Conservation (phyloP, 2,329 filamentous ascomycete genomes). For the Phoma herbarum region DNA sequence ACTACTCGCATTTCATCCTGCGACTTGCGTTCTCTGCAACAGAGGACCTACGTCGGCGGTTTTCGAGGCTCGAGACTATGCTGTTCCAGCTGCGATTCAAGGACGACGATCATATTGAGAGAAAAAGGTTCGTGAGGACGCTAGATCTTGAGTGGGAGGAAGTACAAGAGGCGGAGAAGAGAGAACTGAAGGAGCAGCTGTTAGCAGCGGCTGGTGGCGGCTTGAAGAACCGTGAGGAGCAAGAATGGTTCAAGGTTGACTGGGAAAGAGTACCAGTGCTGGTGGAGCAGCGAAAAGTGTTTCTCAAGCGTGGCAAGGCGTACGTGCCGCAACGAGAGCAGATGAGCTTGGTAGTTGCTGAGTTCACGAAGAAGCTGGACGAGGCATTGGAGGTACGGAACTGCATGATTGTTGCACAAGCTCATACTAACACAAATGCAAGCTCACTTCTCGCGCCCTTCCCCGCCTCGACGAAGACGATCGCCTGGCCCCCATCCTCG, state of each 20-base stretch:
- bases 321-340: constrained; percentile 91
- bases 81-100: constrained; percentile 85
- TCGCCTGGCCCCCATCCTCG: constrained; percentile 77
- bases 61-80: constrained; percentile 85
- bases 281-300: constrained; percentile 79
- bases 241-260: constrained; percentile 94
- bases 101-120: constrained; percentile 77
- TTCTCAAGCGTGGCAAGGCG: constrained; percentile 82
- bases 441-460: constrained; percentile 89
- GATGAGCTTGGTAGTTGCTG: constrained; percentile 84
- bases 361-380: constrained; percentile 83
- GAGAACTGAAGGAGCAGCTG: constrained; percentile 69
- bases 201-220: constrained; percentile 58
- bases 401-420: background rate
- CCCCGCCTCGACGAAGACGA: constrained; percentile 97
- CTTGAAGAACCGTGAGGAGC: constrained; percentile 71
- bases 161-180: constrained; percentile 81
- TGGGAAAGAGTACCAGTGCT: constrained; percentile 94
- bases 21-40: constrained; percentile 91
- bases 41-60: constrained; percentile 87
- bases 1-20: constrained; percentile 97
- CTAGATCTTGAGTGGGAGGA: constrained; percentile 86
- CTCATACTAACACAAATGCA: constrained; percentile 13
- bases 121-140: constrained; percentile 76
- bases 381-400: constrained; percentile 77